Evolutionary conservation across 495 filamentous ascomycete species (phyloP).

Genomic region (Parathielavia hyrcaniae): DNA sequence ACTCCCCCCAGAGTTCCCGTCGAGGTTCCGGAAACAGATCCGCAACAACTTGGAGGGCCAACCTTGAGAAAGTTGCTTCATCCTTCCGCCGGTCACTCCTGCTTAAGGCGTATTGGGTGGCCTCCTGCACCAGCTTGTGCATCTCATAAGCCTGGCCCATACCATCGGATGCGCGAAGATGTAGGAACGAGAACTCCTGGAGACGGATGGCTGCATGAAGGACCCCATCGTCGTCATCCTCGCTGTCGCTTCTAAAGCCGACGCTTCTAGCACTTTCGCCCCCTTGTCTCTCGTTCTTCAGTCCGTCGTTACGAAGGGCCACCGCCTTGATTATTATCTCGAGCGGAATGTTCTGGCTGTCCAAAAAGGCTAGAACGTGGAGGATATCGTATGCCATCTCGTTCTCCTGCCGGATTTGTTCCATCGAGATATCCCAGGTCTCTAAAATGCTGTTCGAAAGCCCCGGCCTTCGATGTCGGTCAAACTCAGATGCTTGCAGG

Average conservation of each 20-base stretch:
- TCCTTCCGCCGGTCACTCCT: constrained; percentile 5
- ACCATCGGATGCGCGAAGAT: background rate
- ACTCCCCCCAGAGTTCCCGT: constrained; percentile 16
- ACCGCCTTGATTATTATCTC: constrained; percentile 8
- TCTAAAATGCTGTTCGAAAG: constrained; percentile 23
- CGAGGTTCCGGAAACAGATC: constrained; percentile 14
- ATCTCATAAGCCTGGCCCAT: constrained; percentile 19
- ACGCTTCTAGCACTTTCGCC: too few relatives aligned
- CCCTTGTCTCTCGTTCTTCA: too few relatives aligned
- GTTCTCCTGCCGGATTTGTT: constrained; percentile 21
- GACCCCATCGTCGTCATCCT: constrained; percentile 4
- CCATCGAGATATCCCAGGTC: constrained; percentile 26
- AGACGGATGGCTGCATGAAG: constrained; percentile 12
- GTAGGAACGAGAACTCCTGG: constrained; percentile 20
- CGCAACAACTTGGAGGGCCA: constrained; percentile 15
- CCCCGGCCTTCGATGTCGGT: constrained; percentile 21
- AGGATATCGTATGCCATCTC: constrained; percentile 23
- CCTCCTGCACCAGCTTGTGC: constrained; percentile 28
- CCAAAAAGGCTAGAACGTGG: constrained; percentile 19
- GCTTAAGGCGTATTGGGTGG: constrained; percentile 19
- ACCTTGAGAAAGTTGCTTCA: constrained; percentile 16
- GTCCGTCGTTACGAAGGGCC: background rate
- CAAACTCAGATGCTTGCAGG: background rate
- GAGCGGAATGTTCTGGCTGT: constrained; percentile 24
- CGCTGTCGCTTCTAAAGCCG: too few relatives aligned